Conservation (phyloP, 176 grass and related monocot species). For the Cenchrus fungigraminus region DNA sequence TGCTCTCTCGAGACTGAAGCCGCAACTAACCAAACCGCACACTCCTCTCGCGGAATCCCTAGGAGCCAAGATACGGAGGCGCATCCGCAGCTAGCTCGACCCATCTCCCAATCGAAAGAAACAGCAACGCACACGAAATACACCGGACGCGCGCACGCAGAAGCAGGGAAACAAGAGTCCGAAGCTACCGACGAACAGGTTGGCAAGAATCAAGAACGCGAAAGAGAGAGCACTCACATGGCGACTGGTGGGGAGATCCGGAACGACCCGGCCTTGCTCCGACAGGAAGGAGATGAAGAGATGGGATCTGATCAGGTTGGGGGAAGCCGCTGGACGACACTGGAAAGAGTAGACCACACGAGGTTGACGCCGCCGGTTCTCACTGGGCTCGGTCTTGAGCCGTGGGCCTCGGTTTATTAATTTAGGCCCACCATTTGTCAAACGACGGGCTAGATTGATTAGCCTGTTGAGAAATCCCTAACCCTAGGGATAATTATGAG, state of each 20-base stretch:
- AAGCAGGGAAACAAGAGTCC: constrained; percentile 1
- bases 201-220: not conserved
- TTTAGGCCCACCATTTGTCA: not conserved
- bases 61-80: not conserved
- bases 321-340: not conserved
- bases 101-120: not conserved
- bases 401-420: not conserved
- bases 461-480: too few species aligned
- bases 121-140: not conserved
- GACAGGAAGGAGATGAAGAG: not conserved
- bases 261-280: not conserved
- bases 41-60: not conserved
- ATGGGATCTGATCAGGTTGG: constrained; percentile 28
- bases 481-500: too few species aligned
- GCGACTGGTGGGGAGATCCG: not conserved
- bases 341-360: not conserved
- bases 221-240: constrained; percentile 37
- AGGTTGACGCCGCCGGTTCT: not conserved
- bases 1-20: not conserved
- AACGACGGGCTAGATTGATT: too few species aligned
- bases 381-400: not conserved
- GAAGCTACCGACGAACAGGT: not conserved
- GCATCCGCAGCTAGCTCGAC: not conserved
- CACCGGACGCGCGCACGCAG: not conserved
- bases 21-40: not conserved